These are phyloP conservation scores for Narthecium ossifragum DNA, from an alignment of 106 monocot species.

Conservation along the genomic window DNA sequence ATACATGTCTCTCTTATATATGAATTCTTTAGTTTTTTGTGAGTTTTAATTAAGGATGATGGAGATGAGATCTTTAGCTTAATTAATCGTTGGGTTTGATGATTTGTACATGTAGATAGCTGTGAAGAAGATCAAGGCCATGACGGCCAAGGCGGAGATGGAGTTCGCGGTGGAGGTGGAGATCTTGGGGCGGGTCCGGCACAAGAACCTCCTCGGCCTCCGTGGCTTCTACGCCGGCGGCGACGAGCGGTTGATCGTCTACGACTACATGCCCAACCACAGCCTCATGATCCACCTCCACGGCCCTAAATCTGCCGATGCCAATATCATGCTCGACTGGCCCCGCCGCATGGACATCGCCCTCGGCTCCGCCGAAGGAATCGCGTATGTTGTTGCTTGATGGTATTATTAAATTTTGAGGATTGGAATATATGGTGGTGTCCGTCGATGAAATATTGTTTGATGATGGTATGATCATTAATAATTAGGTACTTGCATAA, in stretches of 20 bases:
- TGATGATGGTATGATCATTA: neutral
- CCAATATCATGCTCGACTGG: constrained; percentile 11
- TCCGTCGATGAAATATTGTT: neutral
- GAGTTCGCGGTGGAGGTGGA: constrained; percentile 49
- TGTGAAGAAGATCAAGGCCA: constrained; percentile 32
- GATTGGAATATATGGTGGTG: neutral
- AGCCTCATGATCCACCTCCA: constrained; percentile 35
- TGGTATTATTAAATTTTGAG: neutral
- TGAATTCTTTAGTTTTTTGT: neutral
- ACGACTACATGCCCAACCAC: constrained; percentile 48
- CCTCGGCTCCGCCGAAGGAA: constrained; percentile 21
- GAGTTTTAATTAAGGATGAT: neutral
- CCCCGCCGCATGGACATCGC: constrained; percentile 17
- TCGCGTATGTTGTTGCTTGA: constrained; percentile 12
- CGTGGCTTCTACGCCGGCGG: constrained; percentile 32
- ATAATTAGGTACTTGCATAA: constrained; percentile 13
- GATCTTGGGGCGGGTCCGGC: constrained; percentile 37
- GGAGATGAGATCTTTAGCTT: too few relatives aligned
- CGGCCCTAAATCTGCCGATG: neutral
- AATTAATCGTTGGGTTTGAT: neutral
- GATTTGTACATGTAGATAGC: constrained; percentile 17
- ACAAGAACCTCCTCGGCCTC: constrained; percentile 38
- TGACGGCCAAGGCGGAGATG: constrained; percentile 39
- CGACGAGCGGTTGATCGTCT: constrained; percentile 32
- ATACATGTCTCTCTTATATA: neutral